Percentiles rank a stretch among this genome's conserved stretches.
Conservation (phyloP, 768 basidiomycete species). For the Hirschioporus abietinus region DNA sequence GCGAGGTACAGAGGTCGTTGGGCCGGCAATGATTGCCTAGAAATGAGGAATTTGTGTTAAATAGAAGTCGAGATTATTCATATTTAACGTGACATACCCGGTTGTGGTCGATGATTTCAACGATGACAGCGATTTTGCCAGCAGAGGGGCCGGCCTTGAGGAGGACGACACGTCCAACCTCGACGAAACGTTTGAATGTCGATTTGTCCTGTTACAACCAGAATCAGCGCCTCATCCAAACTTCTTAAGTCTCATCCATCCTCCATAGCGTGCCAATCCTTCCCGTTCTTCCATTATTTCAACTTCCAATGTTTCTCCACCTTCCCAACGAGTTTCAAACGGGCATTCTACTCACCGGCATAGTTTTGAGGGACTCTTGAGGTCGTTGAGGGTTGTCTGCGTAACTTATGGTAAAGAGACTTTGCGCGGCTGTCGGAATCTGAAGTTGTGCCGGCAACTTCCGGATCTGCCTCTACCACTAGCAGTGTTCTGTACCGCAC, state of each 20-base stretch:
- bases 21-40: slow-evolving; percentile 95
- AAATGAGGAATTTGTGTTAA: not conserved
- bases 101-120: slow-evolving; percentile 99
- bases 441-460: not conserved
- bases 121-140: slow-evolving; percentile 92
- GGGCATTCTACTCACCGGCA: not conserved
- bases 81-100: slow-evolving; percentile 53
- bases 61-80: not conserved
- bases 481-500: not conserved
- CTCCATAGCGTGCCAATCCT: not conserved
- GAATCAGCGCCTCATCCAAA: not conserved
- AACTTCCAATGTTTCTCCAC: not conserved
- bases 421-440: not conserved
- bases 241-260: not conserved
- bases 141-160: slow-evolving; percentile 80
- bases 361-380: not conserved
- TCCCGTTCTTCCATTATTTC: not conserved
- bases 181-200: slow-evolving; percentile 95
- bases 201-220: slow-evolving; percentile 48
- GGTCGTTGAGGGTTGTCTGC: not conserved
- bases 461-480: not conserved
- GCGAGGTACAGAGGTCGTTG: slow-evolving; percentile 85
- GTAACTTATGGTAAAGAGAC: not conserved
- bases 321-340: not conserved
- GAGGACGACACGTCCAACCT: slow-evolving; percentile 98